Conservation (phyloP, 768 basidiomycete genomes). For the Termitomyces heimii region DNA sequence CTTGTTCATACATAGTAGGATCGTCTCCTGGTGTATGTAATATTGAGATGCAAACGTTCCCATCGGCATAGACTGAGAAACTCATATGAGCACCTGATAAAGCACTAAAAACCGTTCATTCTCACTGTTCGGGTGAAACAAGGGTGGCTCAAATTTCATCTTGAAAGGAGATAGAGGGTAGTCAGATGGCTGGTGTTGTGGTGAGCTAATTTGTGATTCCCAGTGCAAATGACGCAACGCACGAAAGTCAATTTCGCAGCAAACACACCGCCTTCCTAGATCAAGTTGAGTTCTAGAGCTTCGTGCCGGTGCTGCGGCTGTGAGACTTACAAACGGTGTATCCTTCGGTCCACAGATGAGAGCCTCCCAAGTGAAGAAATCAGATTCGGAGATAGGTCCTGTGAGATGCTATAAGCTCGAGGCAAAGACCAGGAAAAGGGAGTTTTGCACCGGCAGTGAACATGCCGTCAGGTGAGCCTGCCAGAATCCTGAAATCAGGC, state of each 20-base stretch:
- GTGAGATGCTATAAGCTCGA: conserved; percentile 6
- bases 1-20: conserved; percentile 90
- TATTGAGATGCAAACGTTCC: conserved; percentile 97
- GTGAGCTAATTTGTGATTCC: not conserved
- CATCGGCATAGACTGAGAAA: conserved; percentile 86
- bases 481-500: conserved; percentile 7
- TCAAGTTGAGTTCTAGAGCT: not conserved
- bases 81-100: conserved; percentile 6
- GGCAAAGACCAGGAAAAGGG: not conserved
- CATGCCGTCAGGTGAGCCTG: conserved; percentile 90
- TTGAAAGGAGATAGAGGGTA: conserved; percentile 99
- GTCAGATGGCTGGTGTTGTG: conserved; percentile 64
- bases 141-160: conserved; percentile 97
- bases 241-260: conserved; percentile 90
- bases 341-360: conserved; percentile 91
- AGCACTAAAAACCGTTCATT: conserved; percentile 9
- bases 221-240: conserved; percentile 25
- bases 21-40: conserved; percentile 92
- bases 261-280: conserved; percentile 91
- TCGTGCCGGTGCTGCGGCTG: not conserved
- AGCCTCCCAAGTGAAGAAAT: conserved; percentile 96
- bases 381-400: conserved; percentile 88
- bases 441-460: conserved; percentile 73
- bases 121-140: conserved; percentile 97
- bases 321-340: conserved; percentile 76